Conservation (phyloP, 768 basidiomycete genomes). For the Lactarius hengduanensis region DNA sequence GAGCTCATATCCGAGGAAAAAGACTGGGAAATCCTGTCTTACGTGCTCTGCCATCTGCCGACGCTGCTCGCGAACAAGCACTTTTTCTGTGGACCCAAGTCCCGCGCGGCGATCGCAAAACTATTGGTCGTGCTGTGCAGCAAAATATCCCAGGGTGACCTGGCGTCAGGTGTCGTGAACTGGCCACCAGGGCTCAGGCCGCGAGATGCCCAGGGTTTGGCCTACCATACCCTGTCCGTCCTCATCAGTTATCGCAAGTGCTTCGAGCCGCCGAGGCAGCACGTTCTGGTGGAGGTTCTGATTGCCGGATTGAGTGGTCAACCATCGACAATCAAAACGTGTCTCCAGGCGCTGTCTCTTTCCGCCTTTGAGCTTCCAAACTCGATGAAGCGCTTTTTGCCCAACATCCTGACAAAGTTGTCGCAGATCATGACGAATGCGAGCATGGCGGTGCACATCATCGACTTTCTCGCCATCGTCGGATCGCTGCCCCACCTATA, state of each 20-base stretch:
- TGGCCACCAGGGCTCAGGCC: constrained; percentile 64
- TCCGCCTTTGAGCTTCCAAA: constrained; percentile 83
- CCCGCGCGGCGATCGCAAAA: constrained; percentile 57
- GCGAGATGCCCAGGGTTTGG: constrained; percentile 84
- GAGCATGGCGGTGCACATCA: constrained; percentile 92
- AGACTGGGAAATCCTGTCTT: constrained; percentile 93
- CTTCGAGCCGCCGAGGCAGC: constrained; percentile 65
- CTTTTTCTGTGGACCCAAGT: constrained; percentile 88
- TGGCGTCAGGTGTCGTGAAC: constrained; percentile 54
- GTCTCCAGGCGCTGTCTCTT: constrained; percentile 85
- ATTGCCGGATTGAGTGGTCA: constrained; percentile 67
- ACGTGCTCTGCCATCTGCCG: constrained; percentile 87
- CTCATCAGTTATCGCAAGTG: constrained; percentile 82
- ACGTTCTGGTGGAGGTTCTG: constrained; percentile 72
- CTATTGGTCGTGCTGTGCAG: constrained; percentile 68
- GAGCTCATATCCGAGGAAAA: constrained; percentile 68
- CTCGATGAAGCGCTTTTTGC: constrained; percentile 76
- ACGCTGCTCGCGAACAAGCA: constrained; percentile 94
- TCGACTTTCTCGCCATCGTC: constrained; percentile 85
- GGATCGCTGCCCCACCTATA: constrained; percentile 78
- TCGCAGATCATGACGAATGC: constrained; percentile 94
- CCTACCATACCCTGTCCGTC: constrained; percentile 84
- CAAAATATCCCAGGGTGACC: constrained; percentile 55
- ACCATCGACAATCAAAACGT: constrained; percentile 79
- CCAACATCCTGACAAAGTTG: constrained; percentile 80